These are phyloP conservation scores for Diplodia mutila DNA, from an alignment of 2,329 filamentous ascomycete genomes.

Conservation along the genomic window DNA sequence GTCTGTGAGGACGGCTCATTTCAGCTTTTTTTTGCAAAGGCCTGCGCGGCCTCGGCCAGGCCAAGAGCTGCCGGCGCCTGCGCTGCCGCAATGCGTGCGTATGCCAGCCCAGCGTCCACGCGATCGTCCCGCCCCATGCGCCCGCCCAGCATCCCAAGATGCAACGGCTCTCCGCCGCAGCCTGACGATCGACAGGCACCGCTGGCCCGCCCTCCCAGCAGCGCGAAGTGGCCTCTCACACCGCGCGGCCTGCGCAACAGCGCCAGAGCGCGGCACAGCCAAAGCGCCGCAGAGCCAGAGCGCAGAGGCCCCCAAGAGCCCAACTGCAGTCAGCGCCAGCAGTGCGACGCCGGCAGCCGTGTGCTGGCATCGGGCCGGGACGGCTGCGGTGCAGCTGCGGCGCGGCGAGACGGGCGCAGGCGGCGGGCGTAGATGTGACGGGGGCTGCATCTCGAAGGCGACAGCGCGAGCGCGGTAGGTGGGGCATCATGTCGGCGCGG, in stretches of 20 bases:
- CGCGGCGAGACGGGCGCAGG: background rate
- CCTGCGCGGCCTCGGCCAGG: constrained; percentile 23
- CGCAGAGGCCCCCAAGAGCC: background rate
- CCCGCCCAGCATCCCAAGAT: constrained; percentile 1
- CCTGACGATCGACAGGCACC: constrained; percentile 24
- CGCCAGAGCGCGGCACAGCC: background rate
- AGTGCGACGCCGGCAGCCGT: background rate
- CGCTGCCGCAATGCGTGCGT: constrained; percentile 3
- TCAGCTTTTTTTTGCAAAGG: constrained; percentile 17
- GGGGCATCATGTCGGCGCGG: background rate
- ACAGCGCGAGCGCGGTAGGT: background rate
- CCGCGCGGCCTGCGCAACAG: background rate
- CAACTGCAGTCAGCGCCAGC: background rate
- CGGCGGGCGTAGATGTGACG: constrained; percentile 1
- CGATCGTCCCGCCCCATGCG: constrained; percentile 14
- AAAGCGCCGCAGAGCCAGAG: background rate
- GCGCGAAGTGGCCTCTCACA: background rate
- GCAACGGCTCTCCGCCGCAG: constrained; percentile 26
- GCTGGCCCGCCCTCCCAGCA: constrained; percentile 8
- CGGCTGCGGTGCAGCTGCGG: background rate
- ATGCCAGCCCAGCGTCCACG: background rate
- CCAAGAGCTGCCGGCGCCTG: background rate
- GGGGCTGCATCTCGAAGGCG: constrained; percentile 5
- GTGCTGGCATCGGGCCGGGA: background rate
- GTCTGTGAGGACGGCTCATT: constrained; percentile 24